Percentiles rank a stretch among this genome's conserved stretches.
These are phyloP conservation scores for Sarcocystis neurona DNA, from an alignment of 169 alveolate genomes.

Conservation along the genomic window DNA sequence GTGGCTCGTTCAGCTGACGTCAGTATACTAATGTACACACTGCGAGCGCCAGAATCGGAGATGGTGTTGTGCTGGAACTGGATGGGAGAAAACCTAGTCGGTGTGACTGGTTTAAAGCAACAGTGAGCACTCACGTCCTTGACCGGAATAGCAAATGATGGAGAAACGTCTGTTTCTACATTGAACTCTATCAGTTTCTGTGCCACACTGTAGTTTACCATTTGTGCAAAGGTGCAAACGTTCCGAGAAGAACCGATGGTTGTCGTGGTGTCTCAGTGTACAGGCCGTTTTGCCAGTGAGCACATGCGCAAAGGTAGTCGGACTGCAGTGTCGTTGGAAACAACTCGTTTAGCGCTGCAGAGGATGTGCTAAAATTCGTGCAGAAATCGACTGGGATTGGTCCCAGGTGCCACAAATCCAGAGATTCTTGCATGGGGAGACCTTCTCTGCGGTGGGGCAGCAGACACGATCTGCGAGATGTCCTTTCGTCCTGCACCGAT, in stretches of 20 bases:
- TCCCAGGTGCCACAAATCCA: not conserved
- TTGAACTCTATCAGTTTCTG: no score
- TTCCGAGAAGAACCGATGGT: not conserved
- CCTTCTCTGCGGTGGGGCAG: not conserved
- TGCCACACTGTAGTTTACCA: not conserved
- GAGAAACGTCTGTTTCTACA: no score
- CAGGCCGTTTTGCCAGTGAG: not conserved
- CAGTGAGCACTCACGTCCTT: not conserved
- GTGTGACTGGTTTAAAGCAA: not conserved
- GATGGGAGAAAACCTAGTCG: not conserved
- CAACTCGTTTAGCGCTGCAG: not conserved
- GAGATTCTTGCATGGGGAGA: not conserved
- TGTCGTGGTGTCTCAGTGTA: not conserved
- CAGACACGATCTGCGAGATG: not conserved
- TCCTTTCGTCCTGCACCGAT: not conserved
- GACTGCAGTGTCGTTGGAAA: not conserved
- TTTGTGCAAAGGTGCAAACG: not conserved
- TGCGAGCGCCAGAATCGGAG: not conserved
- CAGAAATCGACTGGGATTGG: not conserved
- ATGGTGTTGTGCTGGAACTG: slow-evolving; percentile 17
- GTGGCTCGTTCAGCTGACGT: not conserved
- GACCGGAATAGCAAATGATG: not conserved
- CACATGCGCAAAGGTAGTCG: not conserved
- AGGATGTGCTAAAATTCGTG: not conserved
- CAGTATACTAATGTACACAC: not conserved